These are phyloP conservation scores for Avena insularis DNA, from an alignment of 176 grass and related monocot genomes.

Conservation along the genomic window DNA sequence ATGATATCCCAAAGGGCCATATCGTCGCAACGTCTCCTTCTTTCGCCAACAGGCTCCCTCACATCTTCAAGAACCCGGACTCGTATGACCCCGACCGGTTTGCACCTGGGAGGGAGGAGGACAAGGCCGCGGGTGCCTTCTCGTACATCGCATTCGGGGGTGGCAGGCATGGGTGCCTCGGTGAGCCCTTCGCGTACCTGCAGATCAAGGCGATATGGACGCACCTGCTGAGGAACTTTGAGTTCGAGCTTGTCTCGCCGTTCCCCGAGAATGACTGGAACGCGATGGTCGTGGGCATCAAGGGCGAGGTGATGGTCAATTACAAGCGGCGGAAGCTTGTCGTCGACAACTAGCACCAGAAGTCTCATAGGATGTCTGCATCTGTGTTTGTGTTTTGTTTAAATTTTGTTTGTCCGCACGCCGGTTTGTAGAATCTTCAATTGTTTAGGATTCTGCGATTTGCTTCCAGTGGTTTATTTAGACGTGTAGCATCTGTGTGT, in stretches of 20 bases:
- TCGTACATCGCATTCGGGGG: conserved; percentile 95
- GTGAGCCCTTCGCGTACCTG: conserved; percentile 90
- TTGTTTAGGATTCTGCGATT: conserved; percentile 52
- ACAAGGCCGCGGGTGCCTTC: conserved; percentile 86
- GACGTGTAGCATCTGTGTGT: conserved; percentile 14
- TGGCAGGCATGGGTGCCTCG: conserved; percentile 89
- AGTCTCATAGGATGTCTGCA: conserved; percentile 26
- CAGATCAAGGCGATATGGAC: conserved; percentile 99
- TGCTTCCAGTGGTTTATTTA: conserved; percentile 40
- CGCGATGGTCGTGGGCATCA: conserved; percentile 93
- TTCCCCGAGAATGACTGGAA: conserved; percentile 95
- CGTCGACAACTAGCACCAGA: conserved; percentile 51
- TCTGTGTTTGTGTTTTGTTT: conserved; percentile 50
- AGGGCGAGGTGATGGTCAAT: conserved; percentile 85
- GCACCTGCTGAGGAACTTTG: conserved; percentile 91
- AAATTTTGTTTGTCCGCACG: conserved; percentile 16
- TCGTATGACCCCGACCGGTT: conserved; percentile 83
- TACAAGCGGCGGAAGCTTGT: conserved; percentile 80
- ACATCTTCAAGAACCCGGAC: conserved; percentile 90
- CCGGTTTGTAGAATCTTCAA: conserved; percentile 28
- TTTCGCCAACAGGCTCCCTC: conserved; percentile 85
- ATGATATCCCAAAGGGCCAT: conserved; percentile 92
- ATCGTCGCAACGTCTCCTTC: conserved; percentile 87
- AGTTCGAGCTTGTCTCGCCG: conserved; percentile 88
- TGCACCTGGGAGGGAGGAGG: conserved; percentile 78